Percentiles rank a stretch among this genome's conserved stretches.
Conservation (phyloP, 1,284 basidiomycete species). For the Peniophora sp. region DNA sequence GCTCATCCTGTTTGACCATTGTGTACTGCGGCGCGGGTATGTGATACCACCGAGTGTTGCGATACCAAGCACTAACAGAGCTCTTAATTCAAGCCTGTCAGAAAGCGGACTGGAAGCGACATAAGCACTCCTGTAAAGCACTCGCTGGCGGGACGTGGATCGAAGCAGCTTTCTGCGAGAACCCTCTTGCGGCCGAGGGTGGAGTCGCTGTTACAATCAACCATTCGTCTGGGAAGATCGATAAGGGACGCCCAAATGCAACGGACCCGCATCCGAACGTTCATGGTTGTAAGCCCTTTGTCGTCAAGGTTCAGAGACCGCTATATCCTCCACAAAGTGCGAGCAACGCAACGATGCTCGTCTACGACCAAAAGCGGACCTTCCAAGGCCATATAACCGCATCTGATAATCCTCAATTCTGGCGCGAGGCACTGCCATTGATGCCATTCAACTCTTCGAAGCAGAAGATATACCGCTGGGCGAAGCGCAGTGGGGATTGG, state of each 20-base stretch:
- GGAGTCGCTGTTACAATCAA: background rate
- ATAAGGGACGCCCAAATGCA: background rate
- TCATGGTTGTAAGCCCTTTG: constrained; percentile 27
- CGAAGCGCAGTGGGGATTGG: constrained; percentile 18
- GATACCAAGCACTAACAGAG: background rate
- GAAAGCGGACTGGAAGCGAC: background rate
- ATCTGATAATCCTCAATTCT: background rate
- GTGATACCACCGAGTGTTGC: background rate
- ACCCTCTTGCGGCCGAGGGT: background rate
- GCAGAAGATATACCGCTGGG: constrained; percentile 24
- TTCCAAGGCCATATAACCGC: background rate
- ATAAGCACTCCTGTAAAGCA: background rate
- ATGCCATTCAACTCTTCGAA: constrained; percentile 9
- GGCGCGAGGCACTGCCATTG: constrained; percentile 9
- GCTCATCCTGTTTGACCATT: background rate
- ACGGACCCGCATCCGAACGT: constrained; percentile 20
- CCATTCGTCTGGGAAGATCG: background rate
- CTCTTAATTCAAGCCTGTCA: background rate
- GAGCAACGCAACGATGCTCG: background rate
- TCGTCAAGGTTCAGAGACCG: constrained; percentile 33
- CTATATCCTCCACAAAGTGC: constrained; percentile 6
- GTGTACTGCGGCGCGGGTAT: background rate
- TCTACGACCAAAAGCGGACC: background rate
- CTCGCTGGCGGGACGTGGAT: background rate
- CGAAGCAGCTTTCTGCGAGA: background rate